phyloP scores from a whole-genome alignment of 2,329 filamentous ascomycete genomes.

The Claviceps spartinae region DNA sequence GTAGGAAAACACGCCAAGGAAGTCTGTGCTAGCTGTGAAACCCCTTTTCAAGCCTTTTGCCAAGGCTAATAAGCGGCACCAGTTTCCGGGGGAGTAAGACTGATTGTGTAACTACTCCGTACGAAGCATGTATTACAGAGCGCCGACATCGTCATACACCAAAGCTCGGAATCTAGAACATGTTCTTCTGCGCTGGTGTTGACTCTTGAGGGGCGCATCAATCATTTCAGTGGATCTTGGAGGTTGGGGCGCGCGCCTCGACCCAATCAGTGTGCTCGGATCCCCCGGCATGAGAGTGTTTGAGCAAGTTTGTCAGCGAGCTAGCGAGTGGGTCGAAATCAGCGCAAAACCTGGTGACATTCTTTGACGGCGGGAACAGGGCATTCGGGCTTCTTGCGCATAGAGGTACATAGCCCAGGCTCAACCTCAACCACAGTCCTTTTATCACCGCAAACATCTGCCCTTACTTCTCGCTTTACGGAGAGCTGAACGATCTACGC shows the following conservation, averaged over 20 bases:
- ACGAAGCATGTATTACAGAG: background rate
- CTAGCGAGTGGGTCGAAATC: background rate
- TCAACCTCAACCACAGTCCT: background rate
- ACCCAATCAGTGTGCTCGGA: slow-evolving; percentile 7
- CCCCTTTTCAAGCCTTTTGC: too few relatives aligned
- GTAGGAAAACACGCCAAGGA: background rate
- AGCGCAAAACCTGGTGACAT: background rate
- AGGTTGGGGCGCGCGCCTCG: background rate
- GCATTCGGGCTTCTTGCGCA: too few relatives aligned
- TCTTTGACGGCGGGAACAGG: too few relatives aligned
- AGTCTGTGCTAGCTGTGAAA: background rate
- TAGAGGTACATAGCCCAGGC: too few relatives aligned
- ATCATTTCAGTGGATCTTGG: background rate
- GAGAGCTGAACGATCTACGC: background rate
- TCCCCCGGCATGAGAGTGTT: slow-evolving; percentile 18
- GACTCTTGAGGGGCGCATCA: background rate
- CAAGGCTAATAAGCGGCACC: too few relatives aligned
- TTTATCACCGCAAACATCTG: background rate
- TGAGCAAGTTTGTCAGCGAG: slow-evolving; percentile 23
- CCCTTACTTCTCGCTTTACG: background rate
- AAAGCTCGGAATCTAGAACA: background rate
- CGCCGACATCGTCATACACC: background rate
- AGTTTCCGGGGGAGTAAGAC: too few relatives aligned
- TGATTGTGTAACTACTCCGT: background rate
- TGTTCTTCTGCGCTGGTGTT: background rate